Base-by-base conservation (phyloP, 345 rosid genomes). In the Populus ilicifolia region DNA sequence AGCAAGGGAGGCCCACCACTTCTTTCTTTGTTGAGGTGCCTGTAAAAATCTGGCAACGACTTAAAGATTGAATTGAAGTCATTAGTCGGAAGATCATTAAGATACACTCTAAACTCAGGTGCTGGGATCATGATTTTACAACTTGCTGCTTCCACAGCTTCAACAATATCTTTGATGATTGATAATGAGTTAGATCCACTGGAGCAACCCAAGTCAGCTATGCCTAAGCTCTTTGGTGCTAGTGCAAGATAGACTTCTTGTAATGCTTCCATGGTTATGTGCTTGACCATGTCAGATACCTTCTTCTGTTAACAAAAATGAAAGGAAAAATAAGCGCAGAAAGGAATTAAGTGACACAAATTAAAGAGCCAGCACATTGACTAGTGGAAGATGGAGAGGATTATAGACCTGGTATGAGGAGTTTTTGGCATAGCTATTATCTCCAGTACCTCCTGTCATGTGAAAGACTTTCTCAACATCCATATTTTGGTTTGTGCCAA, bases 351-450 rank as follows among this genome's bases (percentile, higher is more conserved):
- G 69, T 17, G 38, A 67, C 17, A 17, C 3, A 59, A 5, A 33
- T 8, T 64, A 43, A 3, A 44, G 59, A 56, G 43, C 10, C 1
- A 4, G 8, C 8, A 38, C 39, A 38, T 38, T 38, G 6, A 39
- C 14, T 18, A 61, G 30, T 18, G 2, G 27, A 13, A n/a, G 20
- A 18, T n/a, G 12, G 48, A 14, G 2, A 13, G 70, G 67, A 48
- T 18, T 23, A 27, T 1, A 6, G 61, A 91, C 97, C 97, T 93
- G 97, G 38, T 84, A 52, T 3, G 86, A 83, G 69, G 96, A 93
- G 83, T 91, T 93, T 44, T 74, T 81, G 56, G 97, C 93, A 82
- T 93, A 93, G 85, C 96, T 93, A 6, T 89, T 87, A 62, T 81
- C 75, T n/a, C 96, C 93, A 69, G 27, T 72, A 39, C 97, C 97